Conservation (phyloP, 768 basidiomycete species). For the Suillus clintonianus region DNA sequence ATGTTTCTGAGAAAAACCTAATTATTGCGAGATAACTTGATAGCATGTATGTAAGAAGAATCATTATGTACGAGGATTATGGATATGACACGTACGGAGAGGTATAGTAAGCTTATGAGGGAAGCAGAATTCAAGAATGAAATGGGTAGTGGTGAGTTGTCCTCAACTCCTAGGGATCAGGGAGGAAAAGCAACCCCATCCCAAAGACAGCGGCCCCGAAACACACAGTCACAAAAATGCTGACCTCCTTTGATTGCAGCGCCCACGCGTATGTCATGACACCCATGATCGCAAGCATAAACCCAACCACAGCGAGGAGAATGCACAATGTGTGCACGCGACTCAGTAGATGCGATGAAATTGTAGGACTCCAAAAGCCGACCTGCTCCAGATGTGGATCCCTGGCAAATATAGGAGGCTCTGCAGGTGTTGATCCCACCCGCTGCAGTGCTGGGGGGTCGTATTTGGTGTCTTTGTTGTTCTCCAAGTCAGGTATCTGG, state of each 20-base stretch:
- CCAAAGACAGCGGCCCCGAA: conserved; percentile 37
- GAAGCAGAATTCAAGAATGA: neutral
- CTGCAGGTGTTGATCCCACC: conserved; percentile 10
- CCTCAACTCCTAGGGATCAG: neutral
- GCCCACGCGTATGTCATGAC: conserved; percentile 56
- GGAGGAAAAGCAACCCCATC: conserved; percentile 6
- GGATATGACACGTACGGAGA: neutral
- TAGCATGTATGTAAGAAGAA: neutral
- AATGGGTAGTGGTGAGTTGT: neutral
- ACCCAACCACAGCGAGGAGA: conserved; percentile 46
- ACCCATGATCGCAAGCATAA: conserved; percentile 50
- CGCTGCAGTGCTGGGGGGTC: neutral
- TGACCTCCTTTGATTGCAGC: conserved; percentile 43
- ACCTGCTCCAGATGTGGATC: conserved; percentile 56
- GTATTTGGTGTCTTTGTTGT: neutral
- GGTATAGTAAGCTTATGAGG: neutral
- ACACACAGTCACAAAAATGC: conserved; percentile 43
- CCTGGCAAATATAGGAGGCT: conserved; percentile 38
- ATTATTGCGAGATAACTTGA: neutral
- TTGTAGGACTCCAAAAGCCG: conserved; percentile 42
- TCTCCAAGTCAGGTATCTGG: neutral
- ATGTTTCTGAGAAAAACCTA: neutral
- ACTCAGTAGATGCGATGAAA: conserved; percentile 45
- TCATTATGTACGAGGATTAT: neutral
- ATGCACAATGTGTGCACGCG: conserved; percentile 53